Evolutionary conservation across 108 stramenopile genomes (phyloP).

Genomic region (Skeletonema menzelii): DNA sequence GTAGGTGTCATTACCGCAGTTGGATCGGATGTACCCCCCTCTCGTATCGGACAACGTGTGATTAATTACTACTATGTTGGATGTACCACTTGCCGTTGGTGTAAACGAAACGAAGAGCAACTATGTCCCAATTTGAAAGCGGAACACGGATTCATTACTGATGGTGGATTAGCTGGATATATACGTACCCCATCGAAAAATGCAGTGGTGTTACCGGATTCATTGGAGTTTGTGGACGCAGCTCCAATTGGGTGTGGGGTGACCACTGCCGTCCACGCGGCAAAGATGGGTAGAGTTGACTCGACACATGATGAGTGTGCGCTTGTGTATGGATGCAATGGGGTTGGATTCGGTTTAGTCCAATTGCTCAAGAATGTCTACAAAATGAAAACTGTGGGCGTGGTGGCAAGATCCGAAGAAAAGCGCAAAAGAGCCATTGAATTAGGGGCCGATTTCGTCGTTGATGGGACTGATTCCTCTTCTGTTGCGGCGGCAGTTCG

Average conservation of each 20-base stretch:
- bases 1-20: conserved; percentile 15
- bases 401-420: conserved; percentile 7
- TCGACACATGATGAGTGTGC: background rate
- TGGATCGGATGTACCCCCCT: background rate
- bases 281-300: conserved; percentile 13
- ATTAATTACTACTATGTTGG: conserved; percentile 24
- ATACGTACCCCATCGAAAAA: background rate
- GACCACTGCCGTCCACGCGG: conserved; percentile 23
- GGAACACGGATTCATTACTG: background rate
- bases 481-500: conserved; percentile 6
- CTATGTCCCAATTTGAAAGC: conserved; percentile 12
- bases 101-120: conserved; percentile 7
- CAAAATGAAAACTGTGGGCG: background rate
- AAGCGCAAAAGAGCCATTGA: conserved; percentile 9
- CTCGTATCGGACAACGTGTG: conserved; percentile 13
- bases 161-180: background rate
- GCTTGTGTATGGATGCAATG: conserved; percentile 4
- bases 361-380: conserved; percentile 9
- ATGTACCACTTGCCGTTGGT: conserved; percentile 23
- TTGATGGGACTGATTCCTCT: conserved; percentile 5
- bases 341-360: conserved; percentile 11
- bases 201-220: background rate
- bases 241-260: conserved; percentile 11
- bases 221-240: background rate
- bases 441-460: conserved; percentile 7